A percentile compares a stretch with the other conserved stretches of the same genome.
phyloP scores from a whole-genome alignment of 768 basidiomycete species.

The Hypsizygus marmoreus region DNA sequence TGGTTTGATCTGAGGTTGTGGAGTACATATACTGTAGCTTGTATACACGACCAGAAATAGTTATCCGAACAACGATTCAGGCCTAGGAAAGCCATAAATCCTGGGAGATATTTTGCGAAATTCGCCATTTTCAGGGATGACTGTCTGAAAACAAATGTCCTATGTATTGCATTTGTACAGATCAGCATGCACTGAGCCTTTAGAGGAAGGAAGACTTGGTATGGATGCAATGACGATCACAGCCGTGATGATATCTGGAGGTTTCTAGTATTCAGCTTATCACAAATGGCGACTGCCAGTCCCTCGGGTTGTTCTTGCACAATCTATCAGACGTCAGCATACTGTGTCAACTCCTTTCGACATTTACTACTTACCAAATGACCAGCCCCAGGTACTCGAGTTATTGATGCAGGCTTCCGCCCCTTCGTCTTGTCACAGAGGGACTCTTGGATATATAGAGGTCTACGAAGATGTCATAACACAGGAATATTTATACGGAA shows the following conservation, averaged over 20 bases:
- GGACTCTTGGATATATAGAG: conserved; percentile 27
- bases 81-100: too few relatives aligned
- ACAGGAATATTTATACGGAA: not conserved
- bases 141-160: not conserved
- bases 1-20: too few relatives aligned
- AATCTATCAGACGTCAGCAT: conserved; percentile 18
- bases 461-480: conserved; percentile 13
- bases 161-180: too few relatives aligned
- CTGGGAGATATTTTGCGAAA: too few relatives aligned
- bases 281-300: conserved; percentile 25
- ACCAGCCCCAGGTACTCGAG: conserved; percentile 23
- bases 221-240: conserved; percentile 2
- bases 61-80: too few relatives aligned
- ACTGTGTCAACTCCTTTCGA: not conserved
- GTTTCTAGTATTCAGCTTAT: conserved; percentile 15
- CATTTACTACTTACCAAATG: conserved; percentile 25
- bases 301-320: conserved; percentile 31
- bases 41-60: too few relatives aligned
- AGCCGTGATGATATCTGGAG: conserved; percentile 11
- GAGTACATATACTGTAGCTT: too few relatives aligned
- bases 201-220: not conserved
- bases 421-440: conserved; percentile 22
- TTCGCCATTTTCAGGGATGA: too few relatives aligned
- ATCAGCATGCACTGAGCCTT: too few relatives aligned
- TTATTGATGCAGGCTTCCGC: conserved; percentile 26